A percentile compares a stretch with the other conserved stretches of the same genome.
phyloP scores from a whole-genome alignment of 176 grass and related monocot genomes.

The Leersia perrieri region DNA sequence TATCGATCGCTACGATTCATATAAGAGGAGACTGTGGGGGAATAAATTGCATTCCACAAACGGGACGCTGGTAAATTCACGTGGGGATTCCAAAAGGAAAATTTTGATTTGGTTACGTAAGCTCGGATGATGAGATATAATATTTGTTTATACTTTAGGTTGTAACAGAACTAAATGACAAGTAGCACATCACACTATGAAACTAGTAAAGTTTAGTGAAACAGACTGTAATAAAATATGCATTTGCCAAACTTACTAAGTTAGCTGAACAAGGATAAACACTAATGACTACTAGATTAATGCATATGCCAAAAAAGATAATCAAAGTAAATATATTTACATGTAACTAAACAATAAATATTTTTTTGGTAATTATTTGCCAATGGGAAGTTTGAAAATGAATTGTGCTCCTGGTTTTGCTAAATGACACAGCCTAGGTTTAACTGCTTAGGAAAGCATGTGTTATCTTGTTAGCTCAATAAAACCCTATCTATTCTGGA shows the following conservation, averaged over 20 bases:
- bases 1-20: neutral
- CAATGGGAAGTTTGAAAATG: neutral
- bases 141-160: neutral
- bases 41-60: neutral
- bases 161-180: conserved; percentile 18
- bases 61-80: neutral
- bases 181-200: neutral
- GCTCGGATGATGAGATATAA: neutral
- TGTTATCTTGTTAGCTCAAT: neutral
- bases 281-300: neutral
- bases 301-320: neutral
- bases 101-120: neutral
- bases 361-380: neutral
- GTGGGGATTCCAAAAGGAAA: neutral
- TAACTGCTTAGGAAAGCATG: neutral
- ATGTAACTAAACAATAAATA: neutral
- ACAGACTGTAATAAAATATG: neutral
- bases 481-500: neutral
- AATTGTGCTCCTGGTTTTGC: neutral
- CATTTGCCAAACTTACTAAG: neutral
- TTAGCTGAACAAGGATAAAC: neutral
- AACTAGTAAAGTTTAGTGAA: neutral
- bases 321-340: neutral
- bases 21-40: neutral
- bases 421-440: neutral